A percentile compares a stretch with the other conserved stretches of the same genome.
Evolutionary conservation across 2,329 filamentous ascomycete genomes (phyloP).

Genomic region (Metarhizium robertsii): DNA sequence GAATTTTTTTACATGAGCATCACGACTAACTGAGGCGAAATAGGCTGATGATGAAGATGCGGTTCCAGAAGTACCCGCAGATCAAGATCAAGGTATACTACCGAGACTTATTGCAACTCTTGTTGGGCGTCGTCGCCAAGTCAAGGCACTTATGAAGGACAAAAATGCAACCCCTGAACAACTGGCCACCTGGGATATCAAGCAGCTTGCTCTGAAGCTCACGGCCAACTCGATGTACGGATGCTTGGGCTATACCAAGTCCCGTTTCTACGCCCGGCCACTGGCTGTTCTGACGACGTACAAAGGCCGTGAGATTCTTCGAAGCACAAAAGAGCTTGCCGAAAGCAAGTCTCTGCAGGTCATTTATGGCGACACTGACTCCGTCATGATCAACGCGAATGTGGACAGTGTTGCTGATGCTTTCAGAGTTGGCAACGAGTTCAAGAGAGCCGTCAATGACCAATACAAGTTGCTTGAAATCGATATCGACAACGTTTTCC

Average conservation of each 20-base stretch:
- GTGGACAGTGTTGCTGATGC: constrained; percentile 88
- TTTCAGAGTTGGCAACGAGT: constrained; percentile 83
- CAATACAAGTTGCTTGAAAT: constrained; percentile 90
- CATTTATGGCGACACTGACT: constrained; percentile 98
- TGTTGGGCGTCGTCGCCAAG: constrained; percentile 78
- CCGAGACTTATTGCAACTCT: constrained; percentile 87
- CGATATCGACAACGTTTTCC: constrained; percentile 96
- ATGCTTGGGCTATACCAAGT: constrained; percentile 93
- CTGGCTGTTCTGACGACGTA: constrained; percentile 92
- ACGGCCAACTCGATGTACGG: constrained; percentile 99
- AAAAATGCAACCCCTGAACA: constrained; percentile 79
- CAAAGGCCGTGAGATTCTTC: constrained; percentile 94
- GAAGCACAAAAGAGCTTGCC: constrained; percentile 90
- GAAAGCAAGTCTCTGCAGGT: constrained; percentile 87
- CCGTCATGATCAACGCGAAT: constrained; percentile 99
- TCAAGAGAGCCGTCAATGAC: constrained; percentile 92
- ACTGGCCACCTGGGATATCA: constrained; percentile 93
- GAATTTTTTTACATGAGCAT: background rate
- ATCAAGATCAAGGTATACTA: constrained; percentile 74
- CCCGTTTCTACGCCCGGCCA: constrained; percentile 92
- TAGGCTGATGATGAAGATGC: constrained; percentile 66
- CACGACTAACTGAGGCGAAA: constrained; percentile 9
- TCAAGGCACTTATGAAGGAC: constrained; percentile 96
- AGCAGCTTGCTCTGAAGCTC: constrained; percentile 90
- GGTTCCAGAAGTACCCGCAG: constrained; percentile 75